Base-by-base conservation (phyloP, 2,329 filamentous ascomycete genomes). In the Pestalotiopsis sp. region DNA sequence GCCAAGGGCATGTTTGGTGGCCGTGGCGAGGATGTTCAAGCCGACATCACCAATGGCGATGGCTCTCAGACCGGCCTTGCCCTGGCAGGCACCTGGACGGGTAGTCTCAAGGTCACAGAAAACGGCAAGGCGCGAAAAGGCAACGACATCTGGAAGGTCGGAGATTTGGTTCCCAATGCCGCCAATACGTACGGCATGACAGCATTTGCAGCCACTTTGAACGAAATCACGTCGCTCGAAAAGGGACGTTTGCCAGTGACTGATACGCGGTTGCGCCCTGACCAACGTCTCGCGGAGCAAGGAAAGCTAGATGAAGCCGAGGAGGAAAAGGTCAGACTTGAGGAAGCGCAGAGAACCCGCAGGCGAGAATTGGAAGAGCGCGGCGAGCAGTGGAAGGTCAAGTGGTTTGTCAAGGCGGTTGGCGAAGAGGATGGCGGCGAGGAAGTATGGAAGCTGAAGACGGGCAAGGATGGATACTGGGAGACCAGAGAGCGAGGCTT, bases 1-100 rank as follows among this genome's bases (percentile, higher is more conserved):
- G 90, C 92, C 67, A 97, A 96, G 77, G 95, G 96, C 72, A 97
- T 99, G 93, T 99, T 98, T 82, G 95, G 95, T 39, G 96, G 96
- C 14, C 90, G 96, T 68, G 92, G 92, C 70, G 96, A 99, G 80
- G 96, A 99, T 70, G 93, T 98, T 11, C 86, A 88, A 45, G 91
- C 95, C 6, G 91, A 95, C 74, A 87, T 91, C 1, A 91, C 91
- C 73, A 90, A 91, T 68, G 81, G 86, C 0, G 86, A 91, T 67
- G 94, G 93, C 56, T 80, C 83, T 27, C 85, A 89, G 23, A 87
- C 92, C 0, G 87, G 92, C 0, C 84, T 91, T 12, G 90, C 92
- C 17, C 83, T 98, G 27, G 80, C 84, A 0, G 96, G 96, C 2
- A 97, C 92, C 67, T 99, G 96, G 96, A 98, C 95, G 0, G 84